Evolutionary conservation across 2,329 filamentous ascomycete species (phyloP), one percentile per base, ranked within the genome.

Genomic region (Paraphaeosphaeria minitans): DNA sequence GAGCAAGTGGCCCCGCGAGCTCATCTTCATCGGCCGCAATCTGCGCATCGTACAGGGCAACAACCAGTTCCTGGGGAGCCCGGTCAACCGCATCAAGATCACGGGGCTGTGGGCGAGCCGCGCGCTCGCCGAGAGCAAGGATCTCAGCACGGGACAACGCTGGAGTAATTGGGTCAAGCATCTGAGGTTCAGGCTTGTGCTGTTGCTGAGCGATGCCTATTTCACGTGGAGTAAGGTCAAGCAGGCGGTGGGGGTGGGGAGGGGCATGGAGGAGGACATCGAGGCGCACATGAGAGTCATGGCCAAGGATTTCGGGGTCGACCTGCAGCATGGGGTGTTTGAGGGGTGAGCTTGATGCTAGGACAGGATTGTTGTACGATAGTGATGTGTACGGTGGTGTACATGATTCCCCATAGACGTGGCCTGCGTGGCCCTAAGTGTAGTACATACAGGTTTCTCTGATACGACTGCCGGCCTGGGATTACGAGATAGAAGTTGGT

Each of bases 211-310:
- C 16, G 95, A 98, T 76, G 72, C 96, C 0, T 86, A 89, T 12
- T 99, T 97, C 75, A 96, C 90, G 75, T 90, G 89, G 67, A 89
- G 87, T 67, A 91, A 90, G 79, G 52, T 96, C 7, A 84, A 87
- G 65, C 93, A 98, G 79, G 84, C 86, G 74, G 72, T 97, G 13
- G 91, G 91, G 0, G 77, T 88, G 2, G 92, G 93, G 0, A 84
- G 87, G 10, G 93, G 93, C 0, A 95, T 98, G 90, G 95, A 98
- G 75, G 94, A 97, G 72, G 92, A 94, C 74, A 88, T 98, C 61
- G 95, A 98, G 81, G 85, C 85, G 71, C 85, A 89, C 67, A 96
- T 98, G 93, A 89, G 86, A 77, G 85, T 84, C 57, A 91, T 97
- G 83, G 94, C 93, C 0, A 92, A 90, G 74, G 93, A 96, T 67